A percentile compares a stretch with the other conserved stretches of the same genome.
Evolutionary conservation across 768 basidiomycete genomes (phyloP).

Genomic region (Xerocomus potaroensis): DNA sequence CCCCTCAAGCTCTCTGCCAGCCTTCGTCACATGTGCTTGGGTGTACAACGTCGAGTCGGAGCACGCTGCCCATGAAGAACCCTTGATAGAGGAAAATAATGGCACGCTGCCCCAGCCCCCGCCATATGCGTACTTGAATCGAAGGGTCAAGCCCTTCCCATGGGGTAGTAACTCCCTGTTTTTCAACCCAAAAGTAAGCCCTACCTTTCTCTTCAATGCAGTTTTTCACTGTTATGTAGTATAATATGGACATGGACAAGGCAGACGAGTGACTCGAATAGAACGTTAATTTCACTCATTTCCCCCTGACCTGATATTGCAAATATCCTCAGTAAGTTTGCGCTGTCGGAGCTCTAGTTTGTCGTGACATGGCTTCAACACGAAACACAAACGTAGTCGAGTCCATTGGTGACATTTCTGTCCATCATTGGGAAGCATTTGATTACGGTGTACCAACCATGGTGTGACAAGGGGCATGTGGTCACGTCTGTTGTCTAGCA

Average conservation of each 20-base stretch:
- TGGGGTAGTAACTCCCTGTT: constrained; percentile 85
- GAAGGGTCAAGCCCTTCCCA: constrained; percentile 72
- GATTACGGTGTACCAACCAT: no score
- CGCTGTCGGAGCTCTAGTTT: background rate
- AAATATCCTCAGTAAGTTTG: background rate
- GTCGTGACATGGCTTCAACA: background rate
- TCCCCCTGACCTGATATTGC: background rate
- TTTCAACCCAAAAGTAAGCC: constrained; percentile 69
- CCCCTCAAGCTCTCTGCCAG: constrained; percentile 13
- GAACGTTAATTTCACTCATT: background rate
- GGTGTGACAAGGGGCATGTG: no score
- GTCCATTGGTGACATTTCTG: background rate
- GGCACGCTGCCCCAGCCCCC: constrained; percentile 69
- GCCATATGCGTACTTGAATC: constrained; percentile 75
- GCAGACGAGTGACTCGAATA: constrained; percentile 18
- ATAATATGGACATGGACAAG: constrained; percentile 59
- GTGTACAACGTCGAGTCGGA: constrained; percentile 52
- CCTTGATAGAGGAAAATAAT: constrained; percentile 66
- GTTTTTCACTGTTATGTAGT: constrained; percentile 33
- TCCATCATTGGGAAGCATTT: no score
- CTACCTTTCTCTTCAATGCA: background rate
- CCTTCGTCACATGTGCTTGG: constrained; percentile 35
- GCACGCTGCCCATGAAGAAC: constrained; percentile 68
- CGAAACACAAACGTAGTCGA: background rate
- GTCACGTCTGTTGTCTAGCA: constrained; percentile 21